Evolutionary conservation across 768 basidiomycete genomes (phyloP).

Genomic region (Crucibulum laeve): DNA sequence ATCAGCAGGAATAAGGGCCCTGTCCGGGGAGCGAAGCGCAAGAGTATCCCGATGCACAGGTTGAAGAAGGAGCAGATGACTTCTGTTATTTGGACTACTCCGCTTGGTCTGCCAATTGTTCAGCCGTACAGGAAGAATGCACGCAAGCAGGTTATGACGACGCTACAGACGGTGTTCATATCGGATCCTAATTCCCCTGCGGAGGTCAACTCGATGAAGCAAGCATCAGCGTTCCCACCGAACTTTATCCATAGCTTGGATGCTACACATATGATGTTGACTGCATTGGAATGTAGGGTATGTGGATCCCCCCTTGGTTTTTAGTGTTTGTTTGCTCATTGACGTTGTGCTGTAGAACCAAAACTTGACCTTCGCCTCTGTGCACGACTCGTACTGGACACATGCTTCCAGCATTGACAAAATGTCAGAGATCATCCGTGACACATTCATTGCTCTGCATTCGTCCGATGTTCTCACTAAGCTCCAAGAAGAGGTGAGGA

Average conservation of each 20-base stretch:
- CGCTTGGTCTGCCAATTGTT: slow-evolving; percentile 91
- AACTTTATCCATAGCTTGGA: slow-evolving; percentile 98
- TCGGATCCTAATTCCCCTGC: slow-evolving; percentile 77
- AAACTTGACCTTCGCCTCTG: slow-evolving; percentile 84
- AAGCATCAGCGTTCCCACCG: slow-evolving; percentile 96
- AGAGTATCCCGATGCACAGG: slow-evolving; percentile 19
- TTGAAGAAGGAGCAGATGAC: slow-evolving; percentile 91
- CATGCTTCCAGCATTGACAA: slow-evolving; percentile 83
- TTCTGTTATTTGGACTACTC: slow-evolving; percentile 93
- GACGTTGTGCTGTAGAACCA: slow-evolving; percentile 42
- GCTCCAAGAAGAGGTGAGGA: slow-evolving; percentile 68
- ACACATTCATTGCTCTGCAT: slow-evolving; percentile 91
- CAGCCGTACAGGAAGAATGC: slow-evolving; percentile 90
- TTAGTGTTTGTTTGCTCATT: slow-evolving; percentile 5
- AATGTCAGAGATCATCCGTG: slow-evolving; percentile 87
- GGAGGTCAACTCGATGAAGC: slow-evolving; percentile 81
- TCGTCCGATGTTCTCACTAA: slow-evolving; percentile 77
- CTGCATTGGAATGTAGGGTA: slow-evolving; percentile 85
- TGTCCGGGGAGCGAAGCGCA: too few species aligned
- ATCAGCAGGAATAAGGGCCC: slow-evolving; percentile 1
- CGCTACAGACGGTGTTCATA: slow-evolving; percentile 84
- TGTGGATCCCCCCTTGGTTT: slow-evolving; percentile 16
- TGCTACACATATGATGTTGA: slow-evolving; percentile 98
- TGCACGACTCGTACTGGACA: slow-evolving; percentile 99
- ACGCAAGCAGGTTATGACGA: slow-evolving; percentile 80